Evolutionary conservation across 2,329 filamentous ascomycete genomes (phyloP).

Genomic region (Periglandula ipomoeae): DNA sequence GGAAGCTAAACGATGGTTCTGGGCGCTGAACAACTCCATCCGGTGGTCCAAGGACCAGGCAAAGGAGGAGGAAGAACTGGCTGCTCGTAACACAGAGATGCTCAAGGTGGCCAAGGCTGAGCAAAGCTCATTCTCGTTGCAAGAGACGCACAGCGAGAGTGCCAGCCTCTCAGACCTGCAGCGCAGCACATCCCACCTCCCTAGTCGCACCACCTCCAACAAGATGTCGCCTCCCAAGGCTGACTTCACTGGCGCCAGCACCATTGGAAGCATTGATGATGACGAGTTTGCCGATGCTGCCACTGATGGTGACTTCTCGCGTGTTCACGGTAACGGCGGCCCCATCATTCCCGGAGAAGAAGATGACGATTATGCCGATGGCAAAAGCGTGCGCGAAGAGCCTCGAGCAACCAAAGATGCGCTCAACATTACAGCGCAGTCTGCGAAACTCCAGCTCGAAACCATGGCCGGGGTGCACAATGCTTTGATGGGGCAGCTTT

Average conservation of each 20-base stretch:
- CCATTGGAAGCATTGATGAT: constrained; percentile 40
- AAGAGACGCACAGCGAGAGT: constrained; percentile 40
- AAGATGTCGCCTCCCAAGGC: constrained; percentile 23
- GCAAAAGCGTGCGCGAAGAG: constrained; percentile 67
- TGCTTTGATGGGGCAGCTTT: constrained; percentile 62
- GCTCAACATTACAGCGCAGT: constrained; percentile 94
- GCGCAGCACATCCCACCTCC: constrained; percentile 36
- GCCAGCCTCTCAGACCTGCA: constrained; percentile 39
- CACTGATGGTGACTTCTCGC: constrained; percentile 33
- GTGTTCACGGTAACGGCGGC: constrained; percentile 25
- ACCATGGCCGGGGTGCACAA: constrained; percentile 76
- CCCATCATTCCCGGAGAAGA: constrained; percentile 31
- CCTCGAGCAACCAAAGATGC: constrained; percentile 78
- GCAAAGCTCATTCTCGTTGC: constrained; percentile 42
- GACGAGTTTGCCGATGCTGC: constrained; percentile 41
- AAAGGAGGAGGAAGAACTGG: constrained; percentile 75
- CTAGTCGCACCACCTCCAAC: constrained; percentile 18
- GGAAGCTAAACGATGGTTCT: constrained; percentile 97
- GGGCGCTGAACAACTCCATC: constrained; percentile 97
- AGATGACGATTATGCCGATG: constrained; percentile 58
- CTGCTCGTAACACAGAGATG: constrained; percentile 63
- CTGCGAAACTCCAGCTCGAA: constrained; percentile 84
- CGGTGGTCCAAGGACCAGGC: constrained; percentile 98
- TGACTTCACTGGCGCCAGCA: constrained; percentile 32
- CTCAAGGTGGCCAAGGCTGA: constrained; percentile 74